phyloP scores from a whole-genome alignment of 805 yeast species.

The Jamesozyma jinghongensis region DNA sequence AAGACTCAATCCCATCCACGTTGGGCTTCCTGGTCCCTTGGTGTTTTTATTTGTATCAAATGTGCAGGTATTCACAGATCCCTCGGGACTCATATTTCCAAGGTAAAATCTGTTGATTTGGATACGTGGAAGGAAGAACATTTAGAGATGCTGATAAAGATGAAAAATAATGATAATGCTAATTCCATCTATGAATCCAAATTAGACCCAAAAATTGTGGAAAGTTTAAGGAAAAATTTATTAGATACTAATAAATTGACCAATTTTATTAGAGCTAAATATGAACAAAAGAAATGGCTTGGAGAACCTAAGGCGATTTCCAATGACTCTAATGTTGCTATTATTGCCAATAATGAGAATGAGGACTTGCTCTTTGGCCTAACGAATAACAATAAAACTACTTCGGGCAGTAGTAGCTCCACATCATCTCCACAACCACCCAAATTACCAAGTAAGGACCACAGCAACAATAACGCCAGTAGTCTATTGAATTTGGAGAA shows the following conservation, averaged over 20 bases:
- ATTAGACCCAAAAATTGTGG: constrained; percentile 27
- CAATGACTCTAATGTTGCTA: not conserved
- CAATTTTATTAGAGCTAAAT: constrained; percentile 85
- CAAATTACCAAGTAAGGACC: not conserved
- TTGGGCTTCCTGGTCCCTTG: constrained; percentile 97
- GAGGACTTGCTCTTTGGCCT: not conserved
- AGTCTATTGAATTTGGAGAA: constrained; percentile 6
- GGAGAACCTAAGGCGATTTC: constrained; percentile 29
- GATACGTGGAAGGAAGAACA: constrained; percentile 97
- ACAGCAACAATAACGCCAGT: not conserved
- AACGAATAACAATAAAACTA: not conserved
- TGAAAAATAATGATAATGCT: constrained; percentile 72
- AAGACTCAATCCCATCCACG: constrained; percentile 84
- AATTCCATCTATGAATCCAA: constrained; percentile 79
- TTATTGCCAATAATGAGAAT: not conserved
- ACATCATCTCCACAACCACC: not conserved
- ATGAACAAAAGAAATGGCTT: constrained; percentile 85
- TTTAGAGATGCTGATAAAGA: constrained; percentile 64
- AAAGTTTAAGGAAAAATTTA: constrained; percentile 29
- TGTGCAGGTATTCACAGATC: constrained; percentile 95
- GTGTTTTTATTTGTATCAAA: constrained; percentile 84
- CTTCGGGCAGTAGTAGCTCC: not conserved
- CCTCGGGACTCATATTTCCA: constrained; percentile 90
- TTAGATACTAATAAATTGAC: constrained; percentile 74
- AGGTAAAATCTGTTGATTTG: constrained; percentile 87